phyloP scores from a whole-genome alignment of 2,329 filamentous ascomycete genomes.

The Fusarium cyanostomum region DNA sequence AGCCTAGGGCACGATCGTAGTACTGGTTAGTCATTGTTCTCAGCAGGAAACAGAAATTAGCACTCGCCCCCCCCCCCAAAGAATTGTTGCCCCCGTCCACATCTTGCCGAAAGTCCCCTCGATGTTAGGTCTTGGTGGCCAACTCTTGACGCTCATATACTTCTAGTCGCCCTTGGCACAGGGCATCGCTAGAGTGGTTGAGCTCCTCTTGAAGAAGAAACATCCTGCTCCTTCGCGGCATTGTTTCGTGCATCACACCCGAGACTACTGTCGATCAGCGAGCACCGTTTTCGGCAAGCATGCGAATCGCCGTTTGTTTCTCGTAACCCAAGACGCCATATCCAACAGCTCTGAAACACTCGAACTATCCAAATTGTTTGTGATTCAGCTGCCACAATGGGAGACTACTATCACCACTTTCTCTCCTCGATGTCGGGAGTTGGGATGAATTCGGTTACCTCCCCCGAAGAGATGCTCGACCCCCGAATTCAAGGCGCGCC shows the following conservation, averaged over 20 bases:
- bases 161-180: constrained; percentile 10
- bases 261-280: constrained; percentile 13
- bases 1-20: constrained; percentile 23
- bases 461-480: constrained; percentile 53
- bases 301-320: constrained; percentile 30
- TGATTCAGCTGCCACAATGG: constrained; percentile 52
- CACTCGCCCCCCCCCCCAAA: constrained; percentile 21
- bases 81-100: constrained; percentile 15
- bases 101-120: constrained; percentile 9
- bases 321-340: constrained; percentile 8
- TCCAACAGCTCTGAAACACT: constrained; percentile 17
- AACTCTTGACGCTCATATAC: constrained; percentile 19
- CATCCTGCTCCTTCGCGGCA: constrained; percentile 8
- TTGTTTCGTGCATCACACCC: constrained; percentile 1
- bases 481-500: constrained; percentile 48
- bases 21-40: constrained; percentile 25
- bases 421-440: constrained; percentile 62
- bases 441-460: constrained; percentile 51
- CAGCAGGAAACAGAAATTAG: constrained; percentile 26
- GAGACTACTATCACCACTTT: constrained; percentile 66
- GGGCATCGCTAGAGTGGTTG: background rate
- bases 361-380: constrained; percentile 4
- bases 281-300: constrained; percentile 27
- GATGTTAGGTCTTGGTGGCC: constrained; percentile 1
- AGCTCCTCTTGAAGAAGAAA: constrained; percentile 16